Evolutionary conservation across 805 yeast genomes (phyloP), one percentile per base, ranked within the genome.

Genomic region (Priceomyces haplophilus): DNA sequence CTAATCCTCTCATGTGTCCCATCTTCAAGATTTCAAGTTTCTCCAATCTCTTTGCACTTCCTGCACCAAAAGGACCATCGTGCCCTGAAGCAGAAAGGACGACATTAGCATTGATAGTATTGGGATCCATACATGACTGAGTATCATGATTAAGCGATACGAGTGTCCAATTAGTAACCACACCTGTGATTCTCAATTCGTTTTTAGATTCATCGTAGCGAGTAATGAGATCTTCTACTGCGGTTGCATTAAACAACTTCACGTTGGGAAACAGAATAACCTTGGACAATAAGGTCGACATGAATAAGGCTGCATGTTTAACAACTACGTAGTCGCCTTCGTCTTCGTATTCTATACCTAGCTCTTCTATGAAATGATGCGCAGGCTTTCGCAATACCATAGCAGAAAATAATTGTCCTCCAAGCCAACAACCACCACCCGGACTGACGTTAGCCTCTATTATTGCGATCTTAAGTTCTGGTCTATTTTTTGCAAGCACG

Each of bases 11-110:
- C 90, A 84, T 84, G 41, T 83, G 86, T 27, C 78, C 80, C 52
- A 82, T 68, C 45, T 58, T 43, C 43, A 65, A 61, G 37, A 56
- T 52, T 17, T 60, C 61, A 42, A 67, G 58, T 30, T 55, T 52
- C 41, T 65, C 63, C 50, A 68, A 56, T 64, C 90, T 76, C 72
- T 84, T 84, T 49, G 85, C 88, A 47, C 80, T 76, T 67, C 82
- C 83, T 6, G 90, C 89, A 46, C 90, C 90, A 65, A 83, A 82
- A 40, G 88, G 89, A 55, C 91, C 90, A 59, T 84, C 91, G 58
- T 84, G 90, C 45, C 90, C 91, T 24, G 88, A 79, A 48, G 88
- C 79, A 12, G 88, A 82, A 44, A 85, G 69, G 44, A 84, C 79
- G 43, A 85, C 79, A 58, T 69, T 60, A 47, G 73, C 70, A 55